Percentiles rank a stretch among this genome's conserved stretches.
These are phyloP conservation scores for Plasmodium chabaudi DNA, from an alignment of 169 alveolate genomes.

Conservation along the genomic window DNA sequence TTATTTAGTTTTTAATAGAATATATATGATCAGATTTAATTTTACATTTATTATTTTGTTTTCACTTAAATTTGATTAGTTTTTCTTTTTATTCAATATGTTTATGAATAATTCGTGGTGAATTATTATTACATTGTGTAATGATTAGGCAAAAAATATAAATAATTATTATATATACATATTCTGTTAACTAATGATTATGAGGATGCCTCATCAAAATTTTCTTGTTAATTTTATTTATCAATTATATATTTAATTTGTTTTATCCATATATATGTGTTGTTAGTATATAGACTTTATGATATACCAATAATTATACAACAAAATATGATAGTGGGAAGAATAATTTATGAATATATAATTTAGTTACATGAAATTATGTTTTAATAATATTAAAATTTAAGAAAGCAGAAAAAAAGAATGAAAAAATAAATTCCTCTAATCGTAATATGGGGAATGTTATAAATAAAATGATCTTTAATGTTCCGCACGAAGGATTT, in stretches of 20 bases:
- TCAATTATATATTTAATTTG: not conserved
- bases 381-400: slow-evolving; percentile 6
- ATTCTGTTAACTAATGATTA: too few relatives aligned
- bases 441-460: slow-evolving; percentile 49
- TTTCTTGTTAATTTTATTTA: not conserved
- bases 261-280: not conserved
- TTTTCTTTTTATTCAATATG: not conserved
- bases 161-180: not conserved
- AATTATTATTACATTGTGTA: slow-evolving; percentile 1
- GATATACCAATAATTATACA: slow-evolving; percentile 2
- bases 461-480: slow-evolving; percentile 56
- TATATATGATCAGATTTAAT: too few relatives aligned
- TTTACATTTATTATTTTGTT: too few relatives aligned
- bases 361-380: not conserved
- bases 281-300: not conserved
- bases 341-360: slow-evolving; percentile 1
- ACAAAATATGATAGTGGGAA: slow-evolving; percentile 10
- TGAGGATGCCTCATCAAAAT: too few relatives aligned
- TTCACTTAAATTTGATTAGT: not conserved
- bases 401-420: slow-evolving; percentile 22
- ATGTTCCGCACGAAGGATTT: slow-evolving; percentile 50
- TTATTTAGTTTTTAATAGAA: too few relatives aligned
- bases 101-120: not conserved
- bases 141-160: not conserved
- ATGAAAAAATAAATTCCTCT: not conserved